Percentiles rank a stretch among this genome's conserved stretches.
phyloP scores from a whole-genome alignment of 179 eudicot species.

The Amaranthus tricolor region DNA sequence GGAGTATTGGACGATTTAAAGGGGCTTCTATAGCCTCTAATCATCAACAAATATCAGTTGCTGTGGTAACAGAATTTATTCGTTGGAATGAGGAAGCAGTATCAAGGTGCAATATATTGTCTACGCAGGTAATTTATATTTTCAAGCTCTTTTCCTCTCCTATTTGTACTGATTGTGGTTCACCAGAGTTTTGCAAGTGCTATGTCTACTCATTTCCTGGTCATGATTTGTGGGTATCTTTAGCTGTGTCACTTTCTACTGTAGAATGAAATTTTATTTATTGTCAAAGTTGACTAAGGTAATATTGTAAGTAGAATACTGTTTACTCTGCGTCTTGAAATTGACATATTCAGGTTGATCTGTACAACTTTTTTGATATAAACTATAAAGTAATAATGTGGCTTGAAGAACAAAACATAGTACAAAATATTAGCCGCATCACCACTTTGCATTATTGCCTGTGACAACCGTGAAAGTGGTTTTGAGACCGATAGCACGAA shows the following conservation, averaged over 20 bases:
- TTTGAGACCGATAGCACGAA: no score
- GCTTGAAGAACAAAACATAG: no score
- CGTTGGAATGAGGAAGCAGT: constrained; percentile 99
- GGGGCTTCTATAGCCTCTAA: constrained; percentile 78
- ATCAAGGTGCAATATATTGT: constrained; percentile 81
- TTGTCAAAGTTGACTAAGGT: background rate
- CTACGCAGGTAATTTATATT: constrained; percentile 59
- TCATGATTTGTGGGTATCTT: background rate
- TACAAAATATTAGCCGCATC: no score
- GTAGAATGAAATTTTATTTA: background rate
- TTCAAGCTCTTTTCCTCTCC: background rate
- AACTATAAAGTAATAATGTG: no score
- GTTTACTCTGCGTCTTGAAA: background rate
- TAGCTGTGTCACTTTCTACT: background rate
- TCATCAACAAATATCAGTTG: constrained; percentile 90
- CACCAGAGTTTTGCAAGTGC: background rate
- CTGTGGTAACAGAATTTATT: constrained; percentile 97
- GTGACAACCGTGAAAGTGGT: no score
- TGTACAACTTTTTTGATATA: no score
- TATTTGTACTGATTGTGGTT: background rate
- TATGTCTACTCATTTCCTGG: background rate
- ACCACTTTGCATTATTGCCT: no score
- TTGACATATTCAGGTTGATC: no score
- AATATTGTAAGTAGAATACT: background rate
- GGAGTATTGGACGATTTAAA: constrained; percentile 86